phyloP scores from a whole-genome alignment of 2,329 filamentous ascomycete genomes.

The Fusarium poae region DNA sequence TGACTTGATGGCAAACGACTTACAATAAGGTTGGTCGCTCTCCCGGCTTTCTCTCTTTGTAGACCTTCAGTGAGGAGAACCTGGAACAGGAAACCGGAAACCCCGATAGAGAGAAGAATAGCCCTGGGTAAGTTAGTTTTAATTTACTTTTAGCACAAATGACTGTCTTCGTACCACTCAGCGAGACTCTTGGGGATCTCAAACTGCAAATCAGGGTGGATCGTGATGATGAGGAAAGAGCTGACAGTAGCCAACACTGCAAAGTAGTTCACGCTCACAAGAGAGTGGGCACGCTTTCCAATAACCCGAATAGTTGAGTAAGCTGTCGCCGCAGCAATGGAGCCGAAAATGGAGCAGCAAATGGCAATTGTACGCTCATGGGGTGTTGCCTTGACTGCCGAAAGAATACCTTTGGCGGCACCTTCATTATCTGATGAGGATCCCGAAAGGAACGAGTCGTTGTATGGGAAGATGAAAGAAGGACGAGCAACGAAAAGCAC shows the following conservation, averaged over 20 bases:
- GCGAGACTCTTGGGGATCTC: slow-evolving; percentile 49
- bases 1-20: neutral
- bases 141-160: fast-evolving
- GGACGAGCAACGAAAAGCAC: slow-evolving; percentile 83
- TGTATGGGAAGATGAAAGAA: slow-evolving; percentile 64
- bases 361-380: slow-evolving; percentile 75
- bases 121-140: slow-evolving; percentile 58
- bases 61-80: slow-evolving; percentile 81
- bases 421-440: slow-evolving; percentile 15
- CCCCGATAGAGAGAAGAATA: slow-evolving; percentile 71
- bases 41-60: slow-evolving; percentile 70
- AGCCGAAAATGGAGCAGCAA: slow-evolving; percentile 74
- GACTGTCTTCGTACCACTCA: slow-evolving; percentile 45
- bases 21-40: slow-evolving; percentile 52
- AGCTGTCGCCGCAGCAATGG: slow-evolving; percentile 76
- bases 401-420: slow-evolving; percentile 44
- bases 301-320: slow-evolving; percentile 82
- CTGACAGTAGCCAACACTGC: slow-evolving; percentile 75
- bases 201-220: slow-evolving; percentile 58
- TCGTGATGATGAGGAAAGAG: slow-evolving; percentile 69
- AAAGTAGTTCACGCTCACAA: slow-evolving; percentile 85
- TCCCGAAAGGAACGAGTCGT: neutral
- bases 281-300: slow-evolving; percentile 78
- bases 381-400: slow-evolving; percentile 59
- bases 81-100: slow-evolving; percentile 83